Evolutionary conservation across 352 stramenopile species (phyloP), one percentile per base, ranked within the genome.

Genomic region (Phytophthora cactorum): DNA sequence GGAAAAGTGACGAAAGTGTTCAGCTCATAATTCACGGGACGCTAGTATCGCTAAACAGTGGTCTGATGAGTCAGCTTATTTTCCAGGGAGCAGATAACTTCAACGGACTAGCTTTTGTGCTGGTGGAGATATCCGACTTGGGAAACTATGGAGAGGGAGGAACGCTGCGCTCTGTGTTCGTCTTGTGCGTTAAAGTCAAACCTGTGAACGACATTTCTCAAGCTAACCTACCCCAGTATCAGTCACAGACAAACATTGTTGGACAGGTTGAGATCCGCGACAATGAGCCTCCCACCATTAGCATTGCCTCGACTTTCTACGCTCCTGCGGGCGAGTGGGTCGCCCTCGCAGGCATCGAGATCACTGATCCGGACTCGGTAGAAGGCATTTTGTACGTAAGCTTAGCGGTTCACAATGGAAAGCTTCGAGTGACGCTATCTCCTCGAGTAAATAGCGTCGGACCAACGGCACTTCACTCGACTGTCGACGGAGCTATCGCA

Each of bases 281-380:
- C 39, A 90, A 91, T 52, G 63, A 79, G 17, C 65, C 78, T 46
- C 81, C 83, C 0, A 57, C 66, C 2, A 53, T 89, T 32, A 45
- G n/a, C 1, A 72, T 84, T 61, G 52, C 61, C 3, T 39, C 59
- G 3, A 68, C 31, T 4, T 78, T 79, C 36, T 79, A 76, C 34
- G 68, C 68, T 46, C 65, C 70, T 34, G 45, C 71, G 10, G 53
- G 74, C 15, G 32, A 59, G 6, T 90, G 79, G 83, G 68, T 65
- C 2, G 5, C 36, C 0, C 14, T 85, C 0, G 4, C 15, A 9
- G 61, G 47, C 6, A 69, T 88, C 22, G 2, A 58, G 4, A 52
- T 89, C 14, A 55, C 60, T 29, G 83, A 92, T 46, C 70, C 72
- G 4, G 83, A 90, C 53, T 76, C 74, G n/a, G 72, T 53, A 8